A percentile compares a stretch with the other conserved stretches of the same genome.
These are phyloP conservation scores for Byssothecium circinans DNA, from an alignment of 2,329 filamentous ascomycete genomes.

Conservation along the genomic window DNA sequence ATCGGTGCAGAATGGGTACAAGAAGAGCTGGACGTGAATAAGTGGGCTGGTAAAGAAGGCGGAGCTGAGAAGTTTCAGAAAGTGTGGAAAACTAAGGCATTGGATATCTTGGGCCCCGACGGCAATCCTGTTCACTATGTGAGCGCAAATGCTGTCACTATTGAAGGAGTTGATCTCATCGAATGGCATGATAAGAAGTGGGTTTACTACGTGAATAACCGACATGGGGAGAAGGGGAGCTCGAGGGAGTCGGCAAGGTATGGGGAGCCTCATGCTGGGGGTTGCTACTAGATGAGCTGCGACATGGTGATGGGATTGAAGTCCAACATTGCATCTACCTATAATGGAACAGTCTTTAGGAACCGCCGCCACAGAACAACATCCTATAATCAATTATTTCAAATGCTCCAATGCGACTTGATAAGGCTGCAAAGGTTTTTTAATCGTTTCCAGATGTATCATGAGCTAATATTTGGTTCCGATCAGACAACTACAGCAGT, in stretches of 20 bases:
- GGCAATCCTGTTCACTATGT: constrained; percentile 29
- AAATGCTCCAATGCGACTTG: too few relatives aligned
- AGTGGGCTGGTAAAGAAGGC: constrained; percentile 19
- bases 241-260: background rate
- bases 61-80: constrained; percentile 18
- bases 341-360: too few relatives aligned
- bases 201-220: constrained; percentile 33
- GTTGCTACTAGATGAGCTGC: constrained; percentile 1
- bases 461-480: too few relatives aligned
- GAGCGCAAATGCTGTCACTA: constrained; percentile 38
- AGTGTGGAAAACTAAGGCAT: constrained; percentile 26
- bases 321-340: too few relatives aligned
- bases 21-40: constrained; percentile 21
- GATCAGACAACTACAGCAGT: too few relatives aligned
- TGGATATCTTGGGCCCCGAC: constrained; percentile 12
- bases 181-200: constrained; percentile 40
- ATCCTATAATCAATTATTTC: too few relatives aligned
- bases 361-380: too few relatives aligned
- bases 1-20: constrained; percentile 31
- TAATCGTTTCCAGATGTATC: too few relatives aligned
- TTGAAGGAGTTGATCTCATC: constrained; percentile 33
- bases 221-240: constrained; percentile 4
- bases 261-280: constrained; percentile 7
- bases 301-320: background rate
- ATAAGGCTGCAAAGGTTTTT: too few relatives aligned